Base-by-base conservation (phyloP, 441 rosid genomes). In the Erysimum cheiri region DNA sequence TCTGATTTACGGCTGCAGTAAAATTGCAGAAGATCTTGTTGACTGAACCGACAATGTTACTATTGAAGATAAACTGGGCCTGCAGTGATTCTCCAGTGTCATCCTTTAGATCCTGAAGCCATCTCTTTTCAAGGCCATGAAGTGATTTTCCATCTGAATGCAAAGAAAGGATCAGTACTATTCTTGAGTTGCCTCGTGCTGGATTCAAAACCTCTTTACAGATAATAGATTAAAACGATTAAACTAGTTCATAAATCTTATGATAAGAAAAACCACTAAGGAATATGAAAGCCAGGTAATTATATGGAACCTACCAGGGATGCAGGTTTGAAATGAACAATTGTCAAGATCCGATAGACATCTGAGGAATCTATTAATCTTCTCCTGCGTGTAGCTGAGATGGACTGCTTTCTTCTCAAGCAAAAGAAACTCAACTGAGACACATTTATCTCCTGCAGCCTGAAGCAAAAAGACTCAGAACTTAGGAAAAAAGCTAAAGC, bases 381-480 rank as follows among this genome's bases (percentile, higher is more conserved):
- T 85, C 67, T 85, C 90, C 66, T 80, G 86, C 67, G 80, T 60
- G 70, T 86, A 74, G 49, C 74, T 70, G 50, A 88, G 83, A 68
- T 87, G 83, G 76, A 75, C 76, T 37, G 81, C 83, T 66, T 75
- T 78, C 49, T 64, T 81, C 80, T 91, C 89, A 62, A 93, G 80
- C 67, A 87, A 71, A 39, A 88, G 75, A 82, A 88, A 88, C 84
- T 93, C 98, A 39, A 89, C 82, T 0, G 92, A 82, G 49, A 91
- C 90, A 76, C 89, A 89, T 68, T 81, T 89, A 61, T 91, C 96
- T 4, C 90, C 91, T 3, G 98, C 98, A 65, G 83, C 89, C 98
- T 93, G 82, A 47, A 4, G 53, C 53, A 64, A 64, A 55, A 63
- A 44, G 26, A 56, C 67, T 65, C 26, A 65, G 3, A 4, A 48